Conservation (phyloP, 768 basidiomycete species). For the Lanmaoa rubissima region DNA sequence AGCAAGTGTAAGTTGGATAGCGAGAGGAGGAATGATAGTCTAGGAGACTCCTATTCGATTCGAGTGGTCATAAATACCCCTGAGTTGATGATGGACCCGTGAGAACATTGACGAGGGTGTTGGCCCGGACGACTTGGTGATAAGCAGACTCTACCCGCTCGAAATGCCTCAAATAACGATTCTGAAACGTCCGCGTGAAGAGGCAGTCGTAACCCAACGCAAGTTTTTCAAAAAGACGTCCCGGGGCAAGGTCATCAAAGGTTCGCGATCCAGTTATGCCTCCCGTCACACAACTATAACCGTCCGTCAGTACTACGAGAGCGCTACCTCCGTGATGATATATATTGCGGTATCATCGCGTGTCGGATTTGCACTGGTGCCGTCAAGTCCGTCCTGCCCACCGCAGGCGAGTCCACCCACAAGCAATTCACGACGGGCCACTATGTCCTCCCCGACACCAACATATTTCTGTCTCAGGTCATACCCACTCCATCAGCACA, state of each 20-base stretch:
- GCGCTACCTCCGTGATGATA: conserved; percentile 89
- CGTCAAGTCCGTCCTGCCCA: conserved; percentile 51
- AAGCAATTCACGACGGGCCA: conserved; percentile 62
- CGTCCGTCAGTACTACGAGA: conserved; percentile 74
- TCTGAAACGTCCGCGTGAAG: conserved; percentile 65
- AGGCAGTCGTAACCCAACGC: conserved; percentile 75
- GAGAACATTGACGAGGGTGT: background rate
- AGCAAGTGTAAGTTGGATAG: background rate
- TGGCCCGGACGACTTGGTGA: no score
- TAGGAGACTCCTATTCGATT: background rate
- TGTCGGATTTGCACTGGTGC: conserved; percentile 60
- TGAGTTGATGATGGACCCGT: background rate
- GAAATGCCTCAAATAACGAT: conserved; percentile 64
- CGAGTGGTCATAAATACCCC: background rate
- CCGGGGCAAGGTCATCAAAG: conserved; percentile 90
- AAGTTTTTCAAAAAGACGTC: conserved; percentile 98
- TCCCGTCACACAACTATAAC: background rate
- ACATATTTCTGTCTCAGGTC: conserved; percentile 87
- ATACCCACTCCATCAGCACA: background rate
- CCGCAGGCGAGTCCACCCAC: conserved; percentile 57
- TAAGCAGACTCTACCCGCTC: background rate
- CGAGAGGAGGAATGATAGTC: background rate
- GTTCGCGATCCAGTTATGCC: conserved; percentile 37
- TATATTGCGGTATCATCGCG: conserved; percentile 76
- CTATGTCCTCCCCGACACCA: conserved; percentile 90